Conservation (phyloP, 331 rosid species). For the Rosa hybrid region DNA sequence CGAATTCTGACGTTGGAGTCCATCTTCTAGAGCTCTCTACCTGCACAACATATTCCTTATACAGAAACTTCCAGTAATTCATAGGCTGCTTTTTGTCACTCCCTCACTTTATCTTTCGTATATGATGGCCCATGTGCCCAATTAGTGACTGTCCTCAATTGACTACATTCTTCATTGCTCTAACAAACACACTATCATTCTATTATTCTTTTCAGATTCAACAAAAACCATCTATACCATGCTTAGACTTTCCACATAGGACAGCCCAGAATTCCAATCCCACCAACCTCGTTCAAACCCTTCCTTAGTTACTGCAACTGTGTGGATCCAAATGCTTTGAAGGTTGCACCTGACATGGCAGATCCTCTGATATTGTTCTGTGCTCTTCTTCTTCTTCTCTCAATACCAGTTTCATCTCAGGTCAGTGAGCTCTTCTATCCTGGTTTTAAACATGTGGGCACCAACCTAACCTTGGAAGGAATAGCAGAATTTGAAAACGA, state of each 20-base stretch:
- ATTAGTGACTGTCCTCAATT: neutral
- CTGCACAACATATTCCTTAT: neutral
- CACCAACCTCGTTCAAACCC: neutral
- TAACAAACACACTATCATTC: neutral
- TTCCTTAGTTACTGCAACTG: neutral
- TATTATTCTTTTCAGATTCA: neutral
- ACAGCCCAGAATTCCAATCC: neutral
- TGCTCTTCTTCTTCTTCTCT: slow-evolving; percentile 21
- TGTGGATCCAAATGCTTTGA: neutral
- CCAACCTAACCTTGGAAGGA: slow-evolving; percentile 50
- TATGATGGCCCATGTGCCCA: neutral
- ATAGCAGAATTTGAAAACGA: slow-evolving; percentile 36
- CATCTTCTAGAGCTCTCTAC: neutral
- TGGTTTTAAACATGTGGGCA: slow-evolving; percentile 47
- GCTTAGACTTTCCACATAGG: slow-evolving; percentile 2
- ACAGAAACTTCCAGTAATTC: neutral
- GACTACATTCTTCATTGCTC: neutral
- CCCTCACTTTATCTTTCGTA: neutral
- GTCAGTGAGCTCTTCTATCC: slow-evolving; percentile 38
- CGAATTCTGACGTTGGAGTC: neutral
- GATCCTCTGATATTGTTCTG: slow-evolving; percentile 14
- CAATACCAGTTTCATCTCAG: slow-evolving; percentile 37
- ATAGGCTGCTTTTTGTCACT: slow-evolving; percentile 14
- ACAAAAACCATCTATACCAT: slow-evolving; percentile 5
- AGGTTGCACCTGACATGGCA: slow-evolving; percentile 21